Evolutionary conservation across 345 rosid species (phyloP).

Genomic region (Geranium brycei): DNA sequence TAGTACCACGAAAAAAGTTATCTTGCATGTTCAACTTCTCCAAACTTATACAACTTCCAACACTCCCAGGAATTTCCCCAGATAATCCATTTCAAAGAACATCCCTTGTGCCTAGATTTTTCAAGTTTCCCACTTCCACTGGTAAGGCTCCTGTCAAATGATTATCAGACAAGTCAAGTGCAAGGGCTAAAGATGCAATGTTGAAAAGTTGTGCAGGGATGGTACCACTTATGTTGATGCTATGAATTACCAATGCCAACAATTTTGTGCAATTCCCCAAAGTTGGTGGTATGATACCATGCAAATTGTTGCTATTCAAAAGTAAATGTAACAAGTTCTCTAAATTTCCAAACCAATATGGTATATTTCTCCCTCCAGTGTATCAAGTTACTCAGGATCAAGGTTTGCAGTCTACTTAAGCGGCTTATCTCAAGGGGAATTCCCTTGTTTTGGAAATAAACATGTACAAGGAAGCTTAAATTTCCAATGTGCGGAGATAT

Average conservation of each 20-base stretch:
- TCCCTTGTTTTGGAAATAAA: not conserved
- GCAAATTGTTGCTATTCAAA: slow-evolving; percentile 5
- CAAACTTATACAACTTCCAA: slow-evolving; percentile 17
- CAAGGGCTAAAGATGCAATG: slow-evolving; percentile 12
- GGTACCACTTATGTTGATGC: slow-evolving; percentile 15
- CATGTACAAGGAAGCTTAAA: not conserved
- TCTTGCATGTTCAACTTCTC: slow-evolving; percentile 8
- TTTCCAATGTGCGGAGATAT: slow-evolving; percentile 6
- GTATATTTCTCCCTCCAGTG: not conserved
- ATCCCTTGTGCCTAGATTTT: slow-evolving; percentile 5
- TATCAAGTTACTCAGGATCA: accelerated
- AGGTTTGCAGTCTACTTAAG: not conserved
- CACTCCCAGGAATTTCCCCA: slow-evolving; percentile 16
- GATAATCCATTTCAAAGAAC: slow-evolving; percentile 11
- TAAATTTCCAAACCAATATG: slow-evolving; percentile 15
- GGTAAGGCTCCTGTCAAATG: slow-evolving; percentile 19
- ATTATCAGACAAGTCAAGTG: slow-evolving; percentile 19
- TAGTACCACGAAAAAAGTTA: slow-evolving; percentile 19
- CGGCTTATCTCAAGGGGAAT: not conserved
- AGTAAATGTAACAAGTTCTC: not conserved
- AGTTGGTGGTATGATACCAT: slow-evolving; percentile 12
- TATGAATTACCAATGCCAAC: too few species aligned
- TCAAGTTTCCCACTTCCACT: slow-evolving; percentile 7
- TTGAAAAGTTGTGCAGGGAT: slow-evolving; percentile 12
- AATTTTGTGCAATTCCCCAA: too few species aligned